phyloP scores from a whole-genome alignment of 805 yeast species.

The Lipomyces starkeyi region DNA sequence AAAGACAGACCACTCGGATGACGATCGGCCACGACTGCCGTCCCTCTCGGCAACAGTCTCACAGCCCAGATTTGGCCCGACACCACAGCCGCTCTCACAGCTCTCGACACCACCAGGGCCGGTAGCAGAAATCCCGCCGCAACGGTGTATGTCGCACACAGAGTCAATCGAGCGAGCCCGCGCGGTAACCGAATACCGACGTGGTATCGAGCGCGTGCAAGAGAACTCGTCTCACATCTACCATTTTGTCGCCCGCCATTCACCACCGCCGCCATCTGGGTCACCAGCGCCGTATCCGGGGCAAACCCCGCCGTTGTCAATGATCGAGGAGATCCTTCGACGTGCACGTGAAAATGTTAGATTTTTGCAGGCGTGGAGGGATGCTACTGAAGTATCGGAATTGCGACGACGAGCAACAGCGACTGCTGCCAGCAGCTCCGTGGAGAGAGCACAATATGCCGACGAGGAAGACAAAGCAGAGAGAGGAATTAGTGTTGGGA shows the following conservation, averaged over 20 bases:
- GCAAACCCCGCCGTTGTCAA: conserved; percentile 8
- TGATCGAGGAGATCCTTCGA: conserved; percentile 30
- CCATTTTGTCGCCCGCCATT: conserved; percentile 27
- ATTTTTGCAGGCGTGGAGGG: conserved; percentile 28
- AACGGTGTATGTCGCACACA: conserved; percentile 10
- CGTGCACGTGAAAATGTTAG: conserved; percentile 29
- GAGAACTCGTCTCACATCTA: conserved; percentile 33
- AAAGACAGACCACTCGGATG: background rate
- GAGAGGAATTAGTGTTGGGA: background rate
- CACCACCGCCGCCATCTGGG: conserved; percentile 13
- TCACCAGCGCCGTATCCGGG: background rate
- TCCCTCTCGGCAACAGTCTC: conserved; percentile 3
- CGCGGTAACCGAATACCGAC: conserved; percentile 18
- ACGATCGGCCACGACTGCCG: conserved; percentile 2
- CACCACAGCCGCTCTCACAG: background rate
- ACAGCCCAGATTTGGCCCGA: background rate
- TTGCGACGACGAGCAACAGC: conserved; percentile 9
- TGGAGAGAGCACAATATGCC: background rate
- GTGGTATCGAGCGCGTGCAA: conserved; percentile 27
- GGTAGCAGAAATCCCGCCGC: background rate
- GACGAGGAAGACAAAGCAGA: conserved; percentile 5
- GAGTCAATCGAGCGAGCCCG: conserved; percentile 25
- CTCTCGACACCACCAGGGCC: background rate
- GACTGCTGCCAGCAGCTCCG: background rate
- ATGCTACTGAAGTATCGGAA: conserved; percentile 17